Evolutionary conservation across 1,284 basidiomycete genomes (phyloP), one percentile per base, ranked within the genome.

Genomic region (Naganishia albida): DNA sequence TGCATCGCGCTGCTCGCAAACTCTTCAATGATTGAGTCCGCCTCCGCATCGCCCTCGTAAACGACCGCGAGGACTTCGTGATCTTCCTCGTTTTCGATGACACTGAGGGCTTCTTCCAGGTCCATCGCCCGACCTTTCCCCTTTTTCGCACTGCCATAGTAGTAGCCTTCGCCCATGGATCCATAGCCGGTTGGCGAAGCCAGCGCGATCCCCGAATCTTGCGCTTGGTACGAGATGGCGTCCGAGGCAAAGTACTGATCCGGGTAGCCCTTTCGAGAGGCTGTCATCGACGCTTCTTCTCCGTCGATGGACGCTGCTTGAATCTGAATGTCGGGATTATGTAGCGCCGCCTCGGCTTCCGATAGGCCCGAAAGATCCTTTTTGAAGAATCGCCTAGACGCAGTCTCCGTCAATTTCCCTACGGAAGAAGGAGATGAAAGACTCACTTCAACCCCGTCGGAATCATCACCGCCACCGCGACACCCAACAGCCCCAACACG

Each of bases 391-490:
- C 76, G 73, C 38, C 66, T 67, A 43, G 10, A 39, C 20, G 28
- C 38, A 23, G n/a, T 20, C 10, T 18, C 13, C 2, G 26, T 63
- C 40, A 63, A 50, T 20, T 25, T 0, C 8, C 15, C 4, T 25
- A 12, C 7, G 8, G 12, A 38, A 18, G 8, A 46, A 25, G 38
- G 16, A 25, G 26, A 8, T 18, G 20, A n/a, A 26, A 16, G 83
- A 88, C 73, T 72, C 88, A 90, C 65, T 91, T 85, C 67, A 96
- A 80, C 2, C 88, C 90, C 40, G 97, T 91, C 0, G 94, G 94
- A 60, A 96, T 90, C 77, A 97, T 81, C 3, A 93, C 93, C 1
- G 94, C 95, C 13, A 92, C 83, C 62, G 90, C 88, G 54, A 97
- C 88, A 0, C 90, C 91, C 2, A 86, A 82, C 26, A 95, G 82